phyloP scores from a whole-genome alignment of 257 asterid genomes.

The Rauvolfia tetraphylla region DNA sequence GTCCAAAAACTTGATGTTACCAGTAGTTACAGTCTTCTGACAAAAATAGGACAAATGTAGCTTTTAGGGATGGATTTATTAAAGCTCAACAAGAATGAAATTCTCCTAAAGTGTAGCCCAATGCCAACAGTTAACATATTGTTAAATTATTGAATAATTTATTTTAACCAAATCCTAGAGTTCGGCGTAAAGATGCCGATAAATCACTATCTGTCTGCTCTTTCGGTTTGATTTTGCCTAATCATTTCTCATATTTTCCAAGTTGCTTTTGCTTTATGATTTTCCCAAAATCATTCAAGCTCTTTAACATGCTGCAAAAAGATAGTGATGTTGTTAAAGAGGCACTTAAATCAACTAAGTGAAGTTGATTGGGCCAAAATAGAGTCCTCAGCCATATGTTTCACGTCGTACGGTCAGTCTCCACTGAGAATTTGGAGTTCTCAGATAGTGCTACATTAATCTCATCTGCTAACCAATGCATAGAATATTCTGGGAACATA shows the following conservation, averaged over 20 bases:
- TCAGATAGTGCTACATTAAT: constrained; percentile 11
- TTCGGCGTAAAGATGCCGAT: background rate
- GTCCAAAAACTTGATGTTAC: no score
- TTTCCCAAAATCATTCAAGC: background rate
- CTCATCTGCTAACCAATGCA: constrained; percentile 3
- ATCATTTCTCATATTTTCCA: background rate
- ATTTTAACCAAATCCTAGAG: background rate
- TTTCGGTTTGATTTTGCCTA: background rate
- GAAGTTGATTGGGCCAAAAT: constrained; percentile 81
- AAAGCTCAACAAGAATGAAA: background rate
- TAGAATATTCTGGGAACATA: background rate
- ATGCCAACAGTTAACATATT: background rate
- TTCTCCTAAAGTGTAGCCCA: background rate
- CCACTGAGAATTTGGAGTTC: constrained; percentile 21
- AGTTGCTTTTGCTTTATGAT: background rate
- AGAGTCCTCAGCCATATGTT: constrained; percentile 89
- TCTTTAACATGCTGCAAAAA: constrained; percentile 39
- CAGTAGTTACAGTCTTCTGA: no score
- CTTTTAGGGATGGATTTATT: background rate
- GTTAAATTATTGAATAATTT: no score
- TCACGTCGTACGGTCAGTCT: constrained; percentile 93
- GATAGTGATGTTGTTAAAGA: constrained; percentile 76
- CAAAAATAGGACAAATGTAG: background rate
- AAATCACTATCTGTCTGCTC: background rate
- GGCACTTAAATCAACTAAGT: constrained; percentile 79